Percentiles rank a stretch among this genome's conserved stretches.
Evolutionary conservation across 768 basidiomycete species (phyloP).

Genomic region (Coprinopsis strossmayeri): DNA sequence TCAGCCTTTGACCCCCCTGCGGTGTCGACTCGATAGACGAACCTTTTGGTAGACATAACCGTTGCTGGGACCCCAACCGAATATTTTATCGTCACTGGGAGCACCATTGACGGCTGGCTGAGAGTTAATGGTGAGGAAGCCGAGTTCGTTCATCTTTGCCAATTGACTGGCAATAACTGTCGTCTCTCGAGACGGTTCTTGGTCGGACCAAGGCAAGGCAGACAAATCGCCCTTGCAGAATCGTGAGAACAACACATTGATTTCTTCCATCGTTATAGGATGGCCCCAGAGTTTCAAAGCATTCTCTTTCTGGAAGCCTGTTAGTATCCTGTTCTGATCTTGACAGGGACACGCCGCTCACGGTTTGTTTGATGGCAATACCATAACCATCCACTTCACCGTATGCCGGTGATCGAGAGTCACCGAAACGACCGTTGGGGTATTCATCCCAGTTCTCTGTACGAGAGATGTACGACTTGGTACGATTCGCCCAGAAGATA

Average conservation of each 20-base stretch:
- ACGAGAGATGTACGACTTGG: slow-evolving; percentile 90
- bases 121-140: slow-evolving; percentile 96
- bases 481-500: slow-evolving; percentile 98
- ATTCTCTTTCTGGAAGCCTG: slow-evolving; percentile 62
- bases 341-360: slow-evolving; percentile 22
- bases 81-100: slow-evolving; percentile 73
- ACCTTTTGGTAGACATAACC: slow-evolving; percentile 97
- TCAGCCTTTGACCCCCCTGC: not conserved
- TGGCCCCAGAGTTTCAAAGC: slow-evolving; percentile 85
- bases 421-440: slow-evolving; percentile 98
- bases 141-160: slow-evolving; percentile 80
- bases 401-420: slow-evolving; percentile 94
- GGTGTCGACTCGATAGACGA: not conserved
- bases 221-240: slow-evolving; percentile 74
- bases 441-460: slow-evolving; percentile 99
- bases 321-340: slow-evolving; percentile 5
- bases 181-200: slow-evolving; percentile 81
- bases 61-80: slow-evolving; percentile 92
- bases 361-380: slow-evolving; percentile 85
- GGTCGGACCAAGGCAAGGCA: slow-evolving; percentile 94
- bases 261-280: slow-evolving; percentile 59
- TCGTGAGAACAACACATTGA: slow-evolving; percentile 67
- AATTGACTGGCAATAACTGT: slow-evolving; percentile 71
- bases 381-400: slow-evolving; percentile 98
- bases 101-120: slow-evolving; percentile 94